Evolutionary conservation across 139 green algal species (phyloP).

Genomic region (Micractinium conductrix): DNA sequence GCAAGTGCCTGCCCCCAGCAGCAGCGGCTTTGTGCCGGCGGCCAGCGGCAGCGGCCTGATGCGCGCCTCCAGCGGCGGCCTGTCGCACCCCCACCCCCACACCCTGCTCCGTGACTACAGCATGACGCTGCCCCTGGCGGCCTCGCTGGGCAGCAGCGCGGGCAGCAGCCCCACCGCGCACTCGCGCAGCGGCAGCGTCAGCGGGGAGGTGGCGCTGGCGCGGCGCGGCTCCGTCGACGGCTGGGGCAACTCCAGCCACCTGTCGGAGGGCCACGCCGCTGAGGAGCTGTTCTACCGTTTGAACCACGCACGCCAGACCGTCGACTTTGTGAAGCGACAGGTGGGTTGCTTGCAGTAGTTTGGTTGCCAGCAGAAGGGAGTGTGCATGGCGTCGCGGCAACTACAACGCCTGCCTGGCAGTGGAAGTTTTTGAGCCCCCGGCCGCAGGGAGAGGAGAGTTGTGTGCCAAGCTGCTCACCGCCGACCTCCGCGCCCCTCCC

Average conservation of each 20-base stretch:
- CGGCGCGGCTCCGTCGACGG: constrained; percentile 20
- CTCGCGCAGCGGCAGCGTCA: constrained; percentile 8
- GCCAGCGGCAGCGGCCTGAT: neutral
- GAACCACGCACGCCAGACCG: constrained; percentile 84
- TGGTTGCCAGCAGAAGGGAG: too few relatives aligned
- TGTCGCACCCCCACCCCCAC: too few relatives aligned
- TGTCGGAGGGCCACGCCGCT: constrained; percentile 63
- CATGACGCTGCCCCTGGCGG: neutral
- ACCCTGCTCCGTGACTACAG: too few relatives aligned
- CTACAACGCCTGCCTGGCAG: neutral
- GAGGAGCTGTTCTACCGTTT: constrained; percentile 84
- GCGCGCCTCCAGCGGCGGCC: too few relatives aligned
- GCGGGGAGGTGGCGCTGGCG: neutral
- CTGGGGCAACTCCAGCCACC: constrained; percentile 32
- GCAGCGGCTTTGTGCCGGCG: neutral
- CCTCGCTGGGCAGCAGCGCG: neutral
- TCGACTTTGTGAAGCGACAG: constrained; percentile 87
- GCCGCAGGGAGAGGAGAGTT: too few relatives aligned
- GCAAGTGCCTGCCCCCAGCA: neutral
- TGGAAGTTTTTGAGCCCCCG: too few relatives aligned
- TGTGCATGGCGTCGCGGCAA: neutral
- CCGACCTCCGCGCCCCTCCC: neutral
- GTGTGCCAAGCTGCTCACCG: neutral
- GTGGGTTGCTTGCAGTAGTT: too few relatives aligned
- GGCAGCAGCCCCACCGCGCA: neutral